Evolutionary conservation across 2,329 filamentous ascomycete genomes (phyloP).

Genomic region (Neocatenulostroma microsporum): DNA sequence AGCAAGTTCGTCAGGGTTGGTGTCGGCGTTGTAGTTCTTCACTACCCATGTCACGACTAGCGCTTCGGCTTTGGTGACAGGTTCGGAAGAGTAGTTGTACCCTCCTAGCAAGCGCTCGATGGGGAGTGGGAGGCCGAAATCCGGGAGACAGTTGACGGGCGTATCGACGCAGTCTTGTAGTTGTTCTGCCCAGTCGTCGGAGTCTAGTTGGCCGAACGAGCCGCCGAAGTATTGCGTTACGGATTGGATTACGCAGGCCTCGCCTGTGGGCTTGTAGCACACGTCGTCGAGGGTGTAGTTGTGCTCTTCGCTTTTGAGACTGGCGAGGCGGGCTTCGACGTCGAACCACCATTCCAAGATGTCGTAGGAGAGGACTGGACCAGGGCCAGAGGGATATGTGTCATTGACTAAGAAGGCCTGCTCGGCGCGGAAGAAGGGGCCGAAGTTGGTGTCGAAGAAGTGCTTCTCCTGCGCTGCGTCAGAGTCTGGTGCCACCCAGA

Average conservation of each 20-base stretch:
- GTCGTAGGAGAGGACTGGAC: slow-evolving; percentile 79
- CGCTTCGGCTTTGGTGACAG: slow-evolving; percentile 64
- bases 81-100: slow-evolving; percentile 51
- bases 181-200: slow-evolving; percentile 61
- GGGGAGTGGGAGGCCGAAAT: slow-evolving; percentile 81
- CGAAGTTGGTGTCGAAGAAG: slow-evolving; percentile 90
- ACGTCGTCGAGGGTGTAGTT: slow-evolving; percentile 70
- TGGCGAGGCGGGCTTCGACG: slow-evolving; percentile 68
- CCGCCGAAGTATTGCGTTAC: slow-evolving; percentile 81
- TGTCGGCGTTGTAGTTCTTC: slow-evolving; percentile 71
- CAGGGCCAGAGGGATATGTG: slow-evolving; percentile 53
- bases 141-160: slow-evolving; percentile 66
- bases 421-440: slow-evolving; percentile 89
- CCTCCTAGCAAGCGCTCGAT: slow-evolving; percentile 81
- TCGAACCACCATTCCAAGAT: slow-evolving; percentile 91
- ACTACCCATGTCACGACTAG: slow-evolving; percentile 93
- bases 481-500: slow-evolving; percentile 96
- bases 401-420: slow-evolving; percentile 94
- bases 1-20: slow-evolving; percentile 57
- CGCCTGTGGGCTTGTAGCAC: slow-evolving; percentile 86
- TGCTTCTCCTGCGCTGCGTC: slow-evolving; percentile 84
- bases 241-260: slow-evolving; percentile 87
- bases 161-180: slow-evolving; percentile 67
- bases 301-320: slow-evolving; percentile 61
- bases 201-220: slow-evolving; percentile 46